phyloP scores from a whole-genome alignment of 163 green algal genomes.

The Trebouxia gelatinosa region DNA sequence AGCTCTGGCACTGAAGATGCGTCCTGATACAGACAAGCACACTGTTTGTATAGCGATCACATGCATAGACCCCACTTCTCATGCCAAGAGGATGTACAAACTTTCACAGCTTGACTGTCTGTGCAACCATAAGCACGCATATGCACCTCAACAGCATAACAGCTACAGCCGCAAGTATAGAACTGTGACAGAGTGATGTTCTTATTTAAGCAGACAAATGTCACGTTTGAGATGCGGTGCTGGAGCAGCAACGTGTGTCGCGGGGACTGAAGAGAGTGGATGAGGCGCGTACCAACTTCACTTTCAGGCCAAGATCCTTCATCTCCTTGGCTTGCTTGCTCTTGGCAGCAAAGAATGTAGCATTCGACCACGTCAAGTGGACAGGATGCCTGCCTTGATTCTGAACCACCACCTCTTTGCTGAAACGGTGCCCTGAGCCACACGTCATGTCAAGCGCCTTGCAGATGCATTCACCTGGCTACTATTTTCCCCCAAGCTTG shows the following conservation, averaged over 20 bases:
- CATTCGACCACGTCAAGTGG: conserved; percentile 44
- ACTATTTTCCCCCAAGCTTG: too few species aligned
- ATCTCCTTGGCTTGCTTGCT: conserved; percentile 17
- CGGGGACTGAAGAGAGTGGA: too few species aligned
- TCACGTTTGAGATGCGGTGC: neutral
- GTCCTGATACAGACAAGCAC: neutral
- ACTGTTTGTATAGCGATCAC: neutral
- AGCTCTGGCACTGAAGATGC: conserved; percentile 38
- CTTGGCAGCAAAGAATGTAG: conserved; percentile 17
- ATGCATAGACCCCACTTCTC: neutral
- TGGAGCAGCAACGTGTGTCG: neutral
- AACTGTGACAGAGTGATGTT: too few species aligned
- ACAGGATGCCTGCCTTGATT: conserved; percentile 57
- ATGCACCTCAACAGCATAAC: neutral
- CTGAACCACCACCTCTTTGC: conserved; percentile 52
- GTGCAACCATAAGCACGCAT: neutral
- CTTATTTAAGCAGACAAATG: too few species aligned
- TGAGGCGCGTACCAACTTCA: conserved; percentile 55
- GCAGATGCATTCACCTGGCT: too few species aligned
- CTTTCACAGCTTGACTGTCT: neutral
- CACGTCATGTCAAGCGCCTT: too few species aligned
- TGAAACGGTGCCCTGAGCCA: conserved; percentile 60
- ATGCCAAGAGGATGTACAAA: neutral
- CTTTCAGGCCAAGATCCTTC: conserved; percentile 31
- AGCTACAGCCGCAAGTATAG: neutral